A percentile compares a stretch with the other conserved stretches of the same genome.
These are phyloP conservation scores for Neurospora sp. DNA, from an alignment of 495 filamentous ascomycete species.

Conservation along the genomic window DNA sequence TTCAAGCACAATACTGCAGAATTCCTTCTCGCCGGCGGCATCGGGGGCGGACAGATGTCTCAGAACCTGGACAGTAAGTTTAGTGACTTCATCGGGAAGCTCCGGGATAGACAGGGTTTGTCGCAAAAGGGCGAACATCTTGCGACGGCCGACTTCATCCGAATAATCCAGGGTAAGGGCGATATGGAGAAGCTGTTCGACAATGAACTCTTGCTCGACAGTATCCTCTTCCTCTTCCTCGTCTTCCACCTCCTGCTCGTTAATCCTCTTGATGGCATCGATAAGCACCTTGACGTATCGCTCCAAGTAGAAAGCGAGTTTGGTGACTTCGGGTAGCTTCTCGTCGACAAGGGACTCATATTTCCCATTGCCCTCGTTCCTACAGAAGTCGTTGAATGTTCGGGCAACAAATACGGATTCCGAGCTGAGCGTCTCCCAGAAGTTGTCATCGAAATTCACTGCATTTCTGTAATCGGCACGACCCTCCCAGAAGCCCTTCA, in stretches of 20 bases:
- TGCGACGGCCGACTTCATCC: slow-evolving; percentile 86
- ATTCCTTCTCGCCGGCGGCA: slow-evolving; percentile 75
- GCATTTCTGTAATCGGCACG: slow-evolving; percentile 81
- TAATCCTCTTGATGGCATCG: slow-evolving; percentile 49
- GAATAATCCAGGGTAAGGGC: slow-evolving; percentile 85
- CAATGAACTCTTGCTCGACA: slow-evolving; percentile 82
- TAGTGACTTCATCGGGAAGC: slow-evolving; percentile 84
- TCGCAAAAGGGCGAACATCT: slow-evolving; percentile 85
- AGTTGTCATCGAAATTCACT: slow-evolving; percentile 70
- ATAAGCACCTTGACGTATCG: slow-evolving; percentile 69
- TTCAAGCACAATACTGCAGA: slow-evolving; percentile 86
- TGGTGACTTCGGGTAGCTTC: slow-evolving; percentile 90
- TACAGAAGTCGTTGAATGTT: slow-evolving; percentile 90
- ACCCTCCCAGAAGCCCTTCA: slow-evolving; percentile 93
- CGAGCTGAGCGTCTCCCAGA: slow-evolving; percentile 77
- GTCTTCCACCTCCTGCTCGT: slow-evolving; percentile 40
- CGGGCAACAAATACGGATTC: slow-evolving; percentile 82
- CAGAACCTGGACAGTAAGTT: slow-evolving; percentile 74
- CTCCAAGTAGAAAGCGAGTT: slow-evolving; percentile 72
- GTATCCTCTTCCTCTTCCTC: slow-evolving; percentile 69
- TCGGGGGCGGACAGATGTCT: slow-evolving; percentile 70
- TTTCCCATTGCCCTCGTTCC: slow-evolving; percentile 55
- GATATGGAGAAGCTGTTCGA: slow-evolving; percentile 90
- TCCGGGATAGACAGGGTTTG: slow-evolving; percentile 78
- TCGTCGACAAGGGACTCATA: slow-evolving; percentile 69